Conservation (phyloP, 2,329 filamentous ascomycete species). For the Ascocoryne sarcoides region DNA sequence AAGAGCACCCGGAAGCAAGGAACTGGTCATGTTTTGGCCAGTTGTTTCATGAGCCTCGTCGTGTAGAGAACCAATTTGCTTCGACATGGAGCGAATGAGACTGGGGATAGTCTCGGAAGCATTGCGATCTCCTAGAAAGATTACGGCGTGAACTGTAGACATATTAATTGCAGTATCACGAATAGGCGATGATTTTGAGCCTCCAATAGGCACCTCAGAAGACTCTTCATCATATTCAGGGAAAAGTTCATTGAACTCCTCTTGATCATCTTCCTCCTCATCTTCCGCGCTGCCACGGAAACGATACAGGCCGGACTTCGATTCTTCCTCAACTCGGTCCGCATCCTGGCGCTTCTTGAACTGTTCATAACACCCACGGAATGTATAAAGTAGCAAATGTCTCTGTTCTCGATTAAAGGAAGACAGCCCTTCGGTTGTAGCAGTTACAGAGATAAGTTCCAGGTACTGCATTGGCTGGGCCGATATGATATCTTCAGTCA, state of each 20-base stretch:
- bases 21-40: constrained; percentile 36
- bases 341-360: constrained; percentile 72
- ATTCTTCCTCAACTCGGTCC: constrained; percentile 67
- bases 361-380: constrained; percentile 66
- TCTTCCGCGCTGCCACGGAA: constrained; percentile 73
- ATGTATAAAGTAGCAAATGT: constrained; percentile 52
- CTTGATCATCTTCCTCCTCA: constrained; percentile 63
- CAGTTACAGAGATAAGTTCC: constrained; percentile 36
- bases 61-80: constrained; percentile 17
- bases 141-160: constrained; percentile 47
- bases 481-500: constrained; percentile 11
- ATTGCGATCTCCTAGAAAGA: constrained; percentile 25
- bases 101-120: constrained; percentile 21
- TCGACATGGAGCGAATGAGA: constrained; percentile 23
- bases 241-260: constrained; percentile 74
- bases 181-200: constrained; percentile 7
- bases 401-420: constrained; percentile 36
- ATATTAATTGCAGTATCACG: constrained; percentile 42
- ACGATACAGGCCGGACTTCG: constrained; percentile 69
- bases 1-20: constrained; percentile 57
- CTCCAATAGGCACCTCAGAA: constrained; percentile 16
- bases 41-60: constrained; percentile 6
- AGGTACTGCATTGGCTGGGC: constrained; percentile 39
- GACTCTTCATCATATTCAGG: constrained; percentile 57
- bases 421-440: constrained; percentile 39